Evolutionary conservation across 1,284 basidiomycete genomes (phyloP), one percentile per base, ranked within the genome.

Genomic region (Tilletia setariae): DNA sequence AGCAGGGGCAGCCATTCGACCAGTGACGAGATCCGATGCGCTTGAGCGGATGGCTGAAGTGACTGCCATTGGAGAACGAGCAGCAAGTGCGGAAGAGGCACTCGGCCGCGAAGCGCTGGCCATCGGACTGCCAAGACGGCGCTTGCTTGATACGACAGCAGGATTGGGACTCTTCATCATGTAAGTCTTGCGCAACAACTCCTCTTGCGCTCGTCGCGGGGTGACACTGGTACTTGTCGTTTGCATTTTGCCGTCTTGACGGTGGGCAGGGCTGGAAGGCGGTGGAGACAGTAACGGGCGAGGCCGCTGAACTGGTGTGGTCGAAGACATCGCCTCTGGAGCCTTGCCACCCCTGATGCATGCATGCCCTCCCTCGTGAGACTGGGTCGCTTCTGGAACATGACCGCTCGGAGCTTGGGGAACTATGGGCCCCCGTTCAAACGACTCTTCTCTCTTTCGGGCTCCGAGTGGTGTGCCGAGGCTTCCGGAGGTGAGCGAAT

Each of bases 271-370:
- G 32, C 56, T 61, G 9, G 56, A 61, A 7, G 56, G 56, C 28
- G 56, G 56, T 11, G 56, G 56, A 6, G 56, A 61, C 19, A 61
- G 56, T 11, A 61, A 30, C 8, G 56, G 56, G 7, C 56, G 28
- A 32, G 56, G 19, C 3, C 56, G 56, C 28, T 61, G 56, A 25
- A n/a, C 56, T n/a, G 56, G 28, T 35, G 56, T 35, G 8, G 32
- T 61, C 16, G 56, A 61, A 61, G 56, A 30, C 15, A 16, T 35
- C 11, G 16, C 35, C 11, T 40, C 11, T 40, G 35, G 35, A 11
- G 11, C n/a, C 51, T 53, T 13, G 6, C 51, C 51, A 28, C 21
- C 23, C 51, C 16, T 53, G n/a, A 53, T 28, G 28, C 16, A 53
- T 28, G 51, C 51, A 25, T 53, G 51, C 28, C 28, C 28, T 32